A percentile compares a stretch with the other conserved stretches of the same genome.
phyloP scores from a whole-genome alignment of 495 filamentous ascomycete species.

The Aspergillus hancockii region DNA sequence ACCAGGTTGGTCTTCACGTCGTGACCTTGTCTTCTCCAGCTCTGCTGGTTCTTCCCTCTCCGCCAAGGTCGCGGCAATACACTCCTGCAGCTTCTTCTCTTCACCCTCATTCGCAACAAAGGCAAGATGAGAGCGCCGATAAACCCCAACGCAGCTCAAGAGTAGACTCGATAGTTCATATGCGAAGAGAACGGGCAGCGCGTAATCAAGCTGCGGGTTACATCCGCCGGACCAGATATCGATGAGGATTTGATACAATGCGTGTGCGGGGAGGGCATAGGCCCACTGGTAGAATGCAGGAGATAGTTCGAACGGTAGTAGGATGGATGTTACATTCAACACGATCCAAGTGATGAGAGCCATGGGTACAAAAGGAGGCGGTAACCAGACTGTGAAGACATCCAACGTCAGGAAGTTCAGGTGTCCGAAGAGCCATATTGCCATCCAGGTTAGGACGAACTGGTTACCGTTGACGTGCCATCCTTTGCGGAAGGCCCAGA shows the following conservation, averaged over 20 bases:
- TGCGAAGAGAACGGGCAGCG: constrained; percentile 44
- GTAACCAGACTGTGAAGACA: constrained; percentile 38
- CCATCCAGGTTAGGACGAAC: constrained; percentile 44
- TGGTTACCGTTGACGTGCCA: constrained; percentile 45
- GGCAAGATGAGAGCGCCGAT: not conserved
- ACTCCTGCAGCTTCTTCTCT: not conserved
- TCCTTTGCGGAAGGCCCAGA: constrained; percentile 46
- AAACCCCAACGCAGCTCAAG: not conserved
- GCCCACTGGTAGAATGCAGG: constrained; percentile 45
- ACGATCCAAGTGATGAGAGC: constrained; percentile 47
- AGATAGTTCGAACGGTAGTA: constrained; percentile 43
- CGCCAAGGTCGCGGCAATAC: not conserved
- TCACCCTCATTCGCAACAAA: not conserved
- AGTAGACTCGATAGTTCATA: constrained; percentile 17
- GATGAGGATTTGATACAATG: constrained; percentile 38
- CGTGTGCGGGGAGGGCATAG: constrained; percentile 48
- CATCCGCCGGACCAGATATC: constrained; percentile 50
- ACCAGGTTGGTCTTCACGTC: too few relatives aligned
- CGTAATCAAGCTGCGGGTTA: constrained; percentile 36
- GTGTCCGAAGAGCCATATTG: constrained; percentile 48
- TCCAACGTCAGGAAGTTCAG: constrained; percentile 46
- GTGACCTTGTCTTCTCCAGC: too few relatives aligned
- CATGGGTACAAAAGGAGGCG: constrained; percentile 39
- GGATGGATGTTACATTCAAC: constrained; percentile 39
- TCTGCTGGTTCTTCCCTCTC: too few relatives aligned